Conservation (phyloP, 208 protist species). For the Naegleria fowleri region DNA sequence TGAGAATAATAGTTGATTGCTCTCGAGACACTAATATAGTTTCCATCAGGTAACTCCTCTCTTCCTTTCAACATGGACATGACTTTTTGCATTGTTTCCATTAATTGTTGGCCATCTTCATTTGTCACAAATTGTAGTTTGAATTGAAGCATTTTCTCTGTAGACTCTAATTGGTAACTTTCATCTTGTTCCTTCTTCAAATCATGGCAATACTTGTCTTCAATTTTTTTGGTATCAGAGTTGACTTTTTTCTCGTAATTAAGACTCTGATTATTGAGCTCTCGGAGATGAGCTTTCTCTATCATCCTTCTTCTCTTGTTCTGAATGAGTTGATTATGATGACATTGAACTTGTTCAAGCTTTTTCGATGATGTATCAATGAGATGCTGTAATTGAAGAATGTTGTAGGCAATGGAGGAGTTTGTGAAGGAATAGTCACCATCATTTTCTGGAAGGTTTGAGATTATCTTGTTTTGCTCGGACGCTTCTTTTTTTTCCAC, state of each 20-base stretch:
- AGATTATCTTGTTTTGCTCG: background rate
- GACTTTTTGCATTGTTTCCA: background rate
- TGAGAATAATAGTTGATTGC: constrained; percentile 1
- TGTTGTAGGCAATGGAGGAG: background rate
- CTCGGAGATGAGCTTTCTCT: background rate
- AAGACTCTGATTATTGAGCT: background rate
- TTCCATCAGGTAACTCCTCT: constrained; percentile 11
- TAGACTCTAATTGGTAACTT: background rate
- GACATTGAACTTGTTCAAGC: background rate
- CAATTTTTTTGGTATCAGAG: background rate
- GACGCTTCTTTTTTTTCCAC: background rate
- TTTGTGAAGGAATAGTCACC: background rate
- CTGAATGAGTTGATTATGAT: background rate
- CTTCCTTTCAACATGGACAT: background rate
- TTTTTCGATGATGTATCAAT: background rate
- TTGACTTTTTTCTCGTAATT: background rate
- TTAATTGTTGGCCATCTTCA: background rate
- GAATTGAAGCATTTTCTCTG: background rate
- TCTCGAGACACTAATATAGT: constrained; percentile 10
- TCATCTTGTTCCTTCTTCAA: background rate
- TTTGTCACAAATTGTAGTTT: background rate
- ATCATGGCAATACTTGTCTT: background rate
- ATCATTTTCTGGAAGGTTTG: background rate
- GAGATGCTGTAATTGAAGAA: background rate
- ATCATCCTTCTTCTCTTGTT: background rate